Percentiles rank a stretch among this genome's conserved stretches.
Evolutionary conservation across 1,284 basidiomycete genomes (phyloP).

Genomic region (Somion occarium): DNA sequence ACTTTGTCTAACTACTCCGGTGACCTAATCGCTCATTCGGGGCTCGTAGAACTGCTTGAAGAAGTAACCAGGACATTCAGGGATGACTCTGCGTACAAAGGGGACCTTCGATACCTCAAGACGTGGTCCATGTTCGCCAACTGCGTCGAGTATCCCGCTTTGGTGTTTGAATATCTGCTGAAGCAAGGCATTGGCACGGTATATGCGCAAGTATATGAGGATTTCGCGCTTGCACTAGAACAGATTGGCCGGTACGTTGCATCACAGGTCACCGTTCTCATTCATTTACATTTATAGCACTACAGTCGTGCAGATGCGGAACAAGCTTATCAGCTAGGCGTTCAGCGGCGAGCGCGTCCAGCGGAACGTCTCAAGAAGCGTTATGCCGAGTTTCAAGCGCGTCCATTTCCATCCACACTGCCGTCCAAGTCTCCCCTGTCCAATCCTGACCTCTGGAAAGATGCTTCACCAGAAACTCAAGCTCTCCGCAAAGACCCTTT

Average conservation of each 20-base stretch:
- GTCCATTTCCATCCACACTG: slow-evolving; percentile 27
- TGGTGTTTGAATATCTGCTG: slow-evolving; percentile 82
- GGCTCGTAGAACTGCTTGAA: slow-evolving; percentile 69
- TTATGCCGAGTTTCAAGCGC: slow-evolving; percentile 74
- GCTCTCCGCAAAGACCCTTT: slow-evolving; percentile 51
- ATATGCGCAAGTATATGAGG: slow-evolving; percentile 84
- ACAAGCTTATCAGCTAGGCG: slow-evolving; percentile 78
- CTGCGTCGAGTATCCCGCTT: slow-evolving; percentile 64
- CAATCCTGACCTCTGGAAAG: slow-evolving; percentile 20
- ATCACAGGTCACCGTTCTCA: not conserved
- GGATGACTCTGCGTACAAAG: slow-evolving; percentile 74
- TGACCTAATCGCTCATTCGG: slow-evolving; percentile 43
- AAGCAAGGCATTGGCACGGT: slow-evolving; percentile 83
- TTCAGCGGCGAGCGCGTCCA: slow-evolving; percentile 78
- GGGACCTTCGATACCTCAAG: slow-evolving; percentile 83
- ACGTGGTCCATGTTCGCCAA: slow-evolving; percentile 89
- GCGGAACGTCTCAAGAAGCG: slow-evolving; percentile 81
- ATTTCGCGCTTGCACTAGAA: slow-evolving; percentile 52
- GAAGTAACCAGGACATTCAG: slow-evolving; percentile 76
- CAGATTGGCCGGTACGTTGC: slow-evolving; percentile 21
- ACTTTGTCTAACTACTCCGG: slow-evolving; percentile 50
- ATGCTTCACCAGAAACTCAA: slow-evolving; percentile 29
- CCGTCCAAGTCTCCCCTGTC: slow-evolving; percentile 20
- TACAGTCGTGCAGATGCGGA: slow-evolving; percentile 63
- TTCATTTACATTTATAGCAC: not conserved